These are phyloP conservation scores for Hydnomerulius pinastri DNA, from an alignment of 768 basidiomycete species.

Conservation along the genomic window DNA sequence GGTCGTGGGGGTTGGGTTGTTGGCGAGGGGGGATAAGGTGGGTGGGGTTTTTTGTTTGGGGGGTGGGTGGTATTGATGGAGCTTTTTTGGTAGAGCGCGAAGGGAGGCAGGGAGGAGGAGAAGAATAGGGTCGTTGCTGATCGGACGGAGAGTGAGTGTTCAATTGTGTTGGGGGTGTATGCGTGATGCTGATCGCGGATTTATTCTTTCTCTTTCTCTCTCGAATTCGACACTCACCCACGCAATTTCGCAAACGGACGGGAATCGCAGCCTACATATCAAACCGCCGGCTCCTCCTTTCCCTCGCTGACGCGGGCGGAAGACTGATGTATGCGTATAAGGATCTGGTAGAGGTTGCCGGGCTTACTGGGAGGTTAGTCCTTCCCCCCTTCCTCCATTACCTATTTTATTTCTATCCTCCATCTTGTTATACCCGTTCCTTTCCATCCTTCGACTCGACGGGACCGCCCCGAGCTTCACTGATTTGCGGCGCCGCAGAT, in stretches of 20 bases:
- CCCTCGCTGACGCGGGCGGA: conserved; percentile 95
- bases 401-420: background rate
- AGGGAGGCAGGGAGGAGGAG: conserved; percentile 13
- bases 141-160: conserved; percentile 52
- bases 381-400: background rate
- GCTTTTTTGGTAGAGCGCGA: conserved; percentile 77
- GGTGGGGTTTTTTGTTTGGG: no score
- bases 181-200: no score
- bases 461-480: no score
- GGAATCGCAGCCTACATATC: conserved; percentile 76
- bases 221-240: no score
- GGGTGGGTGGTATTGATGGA: no score
- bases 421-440: no score
- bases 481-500: no score
- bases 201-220: no score
- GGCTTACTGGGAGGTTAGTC: conserved; percentile 65
- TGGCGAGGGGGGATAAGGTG: no score
- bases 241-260: background rate
- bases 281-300: conserved; percentile 85
- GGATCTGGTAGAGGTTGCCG: conserved; percentile 92
- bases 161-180: no score
- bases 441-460: no score
- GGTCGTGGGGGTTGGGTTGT: no score
- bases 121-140: conserved; percentile 42
- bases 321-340: conserved; percentile 97